phyloP scores from a whole-genome alignment of 805 yeast species.

The Candida lessepsii region DNA sequence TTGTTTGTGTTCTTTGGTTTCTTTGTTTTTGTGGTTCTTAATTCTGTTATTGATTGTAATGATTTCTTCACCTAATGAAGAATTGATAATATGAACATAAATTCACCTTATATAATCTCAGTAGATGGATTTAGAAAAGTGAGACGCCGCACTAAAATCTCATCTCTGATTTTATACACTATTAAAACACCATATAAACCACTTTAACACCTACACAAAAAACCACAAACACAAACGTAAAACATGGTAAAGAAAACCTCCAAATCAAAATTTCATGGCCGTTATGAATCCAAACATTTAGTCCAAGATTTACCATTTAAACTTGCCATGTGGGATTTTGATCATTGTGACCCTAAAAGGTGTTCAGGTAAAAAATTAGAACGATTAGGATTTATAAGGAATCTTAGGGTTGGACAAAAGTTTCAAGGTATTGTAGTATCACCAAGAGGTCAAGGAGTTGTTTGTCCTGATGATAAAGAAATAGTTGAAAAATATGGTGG shows the following conservation, averaged over 20 bases:
- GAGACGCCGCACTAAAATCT: too few species aligned
- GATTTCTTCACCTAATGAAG: too few species aligned
- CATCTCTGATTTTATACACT: too few species aligned
- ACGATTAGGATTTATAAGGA: slow-evolving; percentile 77
- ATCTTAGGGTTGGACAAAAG: slow-evolving; percentile 87
- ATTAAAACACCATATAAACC: too few species aligned
- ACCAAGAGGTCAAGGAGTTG: slow-evolving; percentile 87
- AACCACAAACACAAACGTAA: too few species aligned
- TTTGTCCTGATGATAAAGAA: slow-evolving; percentile 81
- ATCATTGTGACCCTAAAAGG: slow-evolving; percentile 97
- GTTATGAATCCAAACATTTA: slow-evolving; percentile 28
- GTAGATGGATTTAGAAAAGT: too few species aligned
- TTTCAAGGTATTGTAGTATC: slow-evolving; percentile 88
- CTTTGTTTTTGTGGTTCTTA: too few species aligned
- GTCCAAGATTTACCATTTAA: slow-evolving; percentile 54
- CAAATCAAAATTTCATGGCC: slow-evolving; percentile 47
- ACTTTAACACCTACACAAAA: too few species aligned
- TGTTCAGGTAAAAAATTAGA: slow-evolving; percentile 95
- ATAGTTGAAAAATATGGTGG: slow-evolving; percentile 80
- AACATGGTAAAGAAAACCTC: slow-evolving; percentile 4
- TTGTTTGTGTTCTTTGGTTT: too few species aligned
- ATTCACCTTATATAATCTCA: too few species aligned
- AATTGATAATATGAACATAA: too few species aligned
- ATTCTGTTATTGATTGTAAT: too few species aligned
- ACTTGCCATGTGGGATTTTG: slow-evolving; percentile 98